Percentiles rank a stretch among this genome's conserved stretches.
Evolutionary conservation across 495 filamentous ascomycete genomes (phyloP).

Genomic region (Chaetomium tenue): DNA sequence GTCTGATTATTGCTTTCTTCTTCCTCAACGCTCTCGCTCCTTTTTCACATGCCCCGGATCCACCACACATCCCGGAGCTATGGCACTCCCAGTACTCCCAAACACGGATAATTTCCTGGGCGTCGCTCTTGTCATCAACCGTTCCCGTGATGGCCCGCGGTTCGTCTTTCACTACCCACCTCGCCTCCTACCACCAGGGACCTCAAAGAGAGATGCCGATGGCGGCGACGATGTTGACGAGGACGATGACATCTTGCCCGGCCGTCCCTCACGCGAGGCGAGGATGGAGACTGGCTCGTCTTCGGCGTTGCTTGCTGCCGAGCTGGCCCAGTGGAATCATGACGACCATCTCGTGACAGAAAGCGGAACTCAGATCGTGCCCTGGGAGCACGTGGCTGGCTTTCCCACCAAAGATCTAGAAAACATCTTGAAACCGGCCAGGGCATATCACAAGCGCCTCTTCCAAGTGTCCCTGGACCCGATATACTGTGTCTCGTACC

Average conservation of each 20-base stretch:
- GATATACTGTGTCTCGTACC: conserved; percentile 79
- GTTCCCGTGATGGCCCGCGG: conserved; percentile 74
- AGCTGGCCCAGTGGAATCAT: conserved; percentile 55
- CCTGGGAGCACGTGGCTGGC: conserved; percentile 77
- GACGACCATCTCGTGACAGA: conserved; percentile 54
- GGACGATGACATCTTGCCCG: conserved; percentile 44
- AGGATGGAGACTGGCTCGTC: conserved; percentile 36
- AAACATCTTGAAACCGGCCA: conserved; percentile 75
- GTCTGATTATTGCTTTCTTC: too few species aligned
- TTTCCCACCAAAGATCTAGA: conserved; percentile 75
- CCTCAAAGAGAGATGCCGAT: conserved; percentile 22
- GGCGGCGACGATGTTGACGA: conserved; percentile 42
- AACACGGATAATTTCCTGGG: conserved; percentile 60
- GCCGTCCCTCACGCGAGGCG: conserved; percentile 32
- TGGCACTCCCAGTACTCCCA: conserved; percentile 49
- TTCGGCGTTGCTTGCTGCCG: conserved; percentile 35
- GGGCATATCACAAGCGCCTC: conserved; percentile 77
- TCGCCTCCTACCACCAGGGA: conserved; percentile 36
- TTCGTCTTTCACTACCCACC: conserved; percentile 92
- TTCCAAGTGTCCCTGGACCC: conserved; percentile 88
- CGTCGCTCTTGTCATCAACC: conserved; percentile 77
- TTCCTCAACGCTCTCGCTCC: too few species aligned
- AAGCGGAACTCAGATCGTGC: conserved; percentile 54
- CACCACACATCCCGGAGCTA: conserved; percentile 18
- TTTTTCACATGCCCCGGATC: too few species aligned